Conservation (phyloP, 768 basidiomycete genomes). For the Auriscalpium microsporum region DNA sequence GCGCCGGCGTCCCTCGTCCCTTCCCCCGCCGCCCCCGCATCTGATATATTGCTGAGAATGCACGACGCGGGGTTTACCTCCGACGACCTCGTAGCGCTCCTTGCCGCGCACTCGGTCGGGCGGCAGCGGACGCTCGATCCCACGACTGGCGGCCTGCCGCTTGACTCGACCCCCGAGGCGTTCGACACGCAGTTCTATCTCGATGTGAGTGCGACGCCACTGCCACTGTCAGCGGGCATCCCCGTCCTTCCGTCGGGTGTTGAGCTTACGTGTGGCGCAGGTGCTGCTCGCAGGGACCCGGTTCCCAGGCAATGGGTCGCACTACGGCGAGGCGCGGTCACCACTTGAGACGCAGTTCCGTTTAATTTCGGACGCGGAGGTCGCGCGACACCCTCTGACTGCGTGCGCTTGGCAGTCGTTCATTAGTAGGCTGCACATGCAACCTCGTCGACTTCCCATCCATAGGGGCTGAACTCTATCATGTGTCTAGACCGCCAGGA, state of each 20-base stretch:
- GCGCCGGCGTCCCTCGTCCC: constrained; percentile 18
- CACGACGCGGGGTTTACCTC: constrained; percentile 15
- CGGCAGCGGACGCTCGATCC: constrained; percentile 12
- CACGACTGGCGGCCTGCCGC: constrained; percentile 2
- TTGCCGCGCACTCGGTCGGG: constrained; percentile 17
- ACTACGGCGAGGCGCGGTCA: constrained; percentile 11
- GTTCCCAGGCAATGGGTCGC: constrained; percentile 10
- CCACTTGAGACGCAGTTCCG: constrained; percentile 13
- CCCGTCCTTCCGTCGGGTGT: not conserved
- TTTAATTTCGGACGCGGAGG: constrained; percentile 13
- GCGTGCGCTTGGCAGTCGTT: constrained; percentile 15
- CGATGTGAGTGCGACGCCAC: not conserved
- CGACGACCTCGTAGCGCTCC: constrained; percentile 13
- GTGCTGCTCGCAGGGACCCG: constrained; percentile 11
- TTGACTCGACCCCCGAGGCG: constrained; percentile 8
- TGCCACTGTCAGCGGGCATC: constrained; percentile 1
- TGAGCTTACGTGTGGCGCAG: not conserved
- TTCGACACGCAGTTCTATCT: constrained; percentile 5
- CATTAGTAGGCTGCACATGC: constrained; percentile 1
- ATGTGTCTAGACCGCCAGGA: not conserved
- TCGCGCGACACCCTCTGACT: constrained; percentile 11
- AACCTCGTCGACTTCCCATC: not conserved
- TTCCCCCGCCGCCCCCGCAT: constrained; percentile 17
- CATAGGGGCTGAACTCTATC: not conserved
- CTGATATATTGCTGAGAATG: constrained; percentile 14